Conservation (phyloP, 2,329 filamentous ascomycete species). For the Dissoconium aciculare region DNA sequence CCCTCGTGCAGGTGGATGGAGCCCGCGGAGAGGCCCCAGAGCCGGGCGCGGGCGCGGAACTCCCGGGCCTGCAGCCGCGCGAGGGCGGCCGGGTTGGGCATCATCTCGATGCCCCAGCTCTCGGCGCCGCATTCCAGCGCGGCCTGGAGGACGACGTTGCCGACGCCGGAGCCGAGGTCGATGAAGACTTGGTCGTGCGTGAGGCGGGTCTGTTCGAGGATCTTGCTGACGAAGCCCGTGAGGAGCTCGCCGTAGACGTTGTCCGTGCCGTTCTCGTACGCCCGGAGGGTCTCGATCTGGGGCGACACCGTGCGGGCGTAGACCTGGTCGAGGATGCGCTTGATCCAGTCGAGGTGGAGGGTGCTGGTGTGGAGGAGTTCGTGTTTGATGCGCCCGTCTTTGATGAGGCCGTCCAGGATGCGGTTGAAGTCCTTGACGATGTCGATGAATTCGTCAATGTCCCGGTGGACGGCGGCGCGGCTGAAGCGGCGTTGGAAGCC, state of each 20-base stretch:
- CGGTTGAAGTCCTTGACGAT: conserved; percentile 67
- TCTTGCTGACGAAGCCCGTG: conserved; percentile 66
- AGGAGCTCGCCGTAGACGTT: conserved; percentile 91
- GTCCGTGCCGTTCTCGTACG: conserved; percentile 80
- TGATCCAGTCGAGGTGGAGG: conserved; percentile 55
- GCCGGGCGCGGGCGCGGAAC: conserved; percentile 66
- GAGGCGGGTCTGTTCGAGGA: conserved; percentile 64
- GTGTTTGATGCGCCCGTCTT: conserved; percentile 55
- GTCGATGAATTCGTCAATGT: conserved; percentile 49
- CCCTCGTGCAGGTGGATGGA: conserved; percentile 65
- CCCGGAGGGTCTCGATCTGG: conserved; percentile 64
- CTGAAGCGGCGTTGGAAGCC: conserved; percentile 67
- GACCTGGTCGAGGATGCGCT: conserved; percentile 57
- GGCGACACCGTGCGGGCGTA: conserved; percentile 89
- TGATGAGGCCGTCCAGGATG: conserved; percentile 48
- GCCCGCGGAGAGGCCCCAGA: conserved; percentile 78
- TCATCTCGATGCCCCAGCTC: conserved; percentile 92
- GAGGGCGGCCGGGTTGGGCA: conserved; percentile 74
- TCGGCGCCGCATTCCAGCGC: conserved; percentile 87
- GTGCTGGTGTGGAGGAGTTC: conserved; percentile 55
- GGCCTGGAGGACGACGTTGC: conserved; percentile 87
- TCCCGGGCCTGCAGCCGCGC: conserved; percentile 69
- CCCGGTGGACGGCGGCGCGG: conserved; percentile 42
- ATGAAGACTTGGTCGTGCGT: conserved; percentile 78
- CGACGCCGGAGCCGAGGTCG: conserved; percentile 87